Evolutionary conservation across 768 basidiomycete species (phyloP).

Genomic region (Pulveroboletus frians): DNA sequence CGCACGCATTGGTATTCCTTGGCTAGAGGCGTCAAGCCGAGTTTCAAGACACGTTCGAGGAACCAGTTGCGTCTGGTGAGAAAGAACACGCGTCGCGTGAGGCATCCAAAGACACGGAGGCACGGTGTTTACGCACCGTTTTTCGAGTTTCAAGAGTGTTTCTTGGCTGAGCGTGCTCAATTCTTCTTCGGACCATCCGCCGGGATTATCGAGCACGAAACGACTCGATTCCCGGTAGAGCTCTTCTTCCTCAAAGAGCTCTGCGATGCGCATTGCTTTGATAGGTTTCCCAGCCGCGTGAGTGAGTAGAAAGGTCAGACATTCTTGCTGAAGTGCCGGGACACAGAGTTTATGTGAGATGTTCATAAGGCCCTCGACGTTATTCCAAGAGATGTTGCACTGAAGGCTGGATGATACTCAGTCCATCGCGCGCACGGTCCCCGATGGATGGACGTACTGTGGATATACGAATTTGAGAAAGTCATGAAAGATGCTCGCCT

Average conservation of each 20-base stretch:
- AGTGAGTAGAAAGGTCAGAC: slow-evolving; percentile 81
- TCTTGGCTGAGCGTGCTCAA: slow-evolving; percentile 75
- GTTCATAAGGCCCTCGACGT: slow-evolving; percentile 88
- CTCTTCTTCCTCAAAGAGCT: slow-evolving; percentile 85
- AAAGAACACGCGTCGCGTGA: background rate
- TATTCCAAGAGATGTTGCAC: slow-evolving; percentile 93
- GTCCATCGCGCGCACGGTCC: background rate
- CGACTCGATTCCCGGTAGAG: slow-evolving; percentile 87
- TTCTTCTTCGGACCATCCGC: slow-evolving; percentile 78
- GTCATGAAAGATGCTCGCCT: slow-evolving; percentile 85
- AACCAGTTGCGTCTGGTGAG: slow-evolving; percentile 81
- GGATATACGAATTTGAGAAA: slow-evolving; percentile 93
- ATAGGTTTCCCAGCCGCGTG: slow-evolving; percentile 92
- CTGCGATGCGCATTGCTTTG: slow-evolving; percentile 89
- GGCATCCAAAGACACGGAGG: background rate
- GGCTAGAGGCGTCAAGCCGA: slow-evolving; percentile 79
- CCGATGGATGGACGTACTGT: slow-evolving; percentile 50
- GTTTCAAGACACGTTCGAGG: slow-evolving; percentile 87
- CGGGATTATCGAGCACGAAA: slow-evolving; percentile 89
- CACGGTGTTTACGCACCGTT: slow-evolving; percentile 43
- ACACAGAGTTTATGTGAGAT: slow-evolving; percentile 87
- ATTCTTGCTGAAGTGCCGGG: slow-evolving; percentile 73
- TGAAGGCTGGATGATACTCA: slow-evolving; percentile 50
- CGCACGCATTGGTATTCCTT: slow-evolving; percentile 93
- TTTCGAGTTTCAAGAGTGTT: slow-evolving; percentile 86